Conservation (phyloP, 192 early-diverging fungal species). For the Fimicolochytrium jonesii region DNA sequence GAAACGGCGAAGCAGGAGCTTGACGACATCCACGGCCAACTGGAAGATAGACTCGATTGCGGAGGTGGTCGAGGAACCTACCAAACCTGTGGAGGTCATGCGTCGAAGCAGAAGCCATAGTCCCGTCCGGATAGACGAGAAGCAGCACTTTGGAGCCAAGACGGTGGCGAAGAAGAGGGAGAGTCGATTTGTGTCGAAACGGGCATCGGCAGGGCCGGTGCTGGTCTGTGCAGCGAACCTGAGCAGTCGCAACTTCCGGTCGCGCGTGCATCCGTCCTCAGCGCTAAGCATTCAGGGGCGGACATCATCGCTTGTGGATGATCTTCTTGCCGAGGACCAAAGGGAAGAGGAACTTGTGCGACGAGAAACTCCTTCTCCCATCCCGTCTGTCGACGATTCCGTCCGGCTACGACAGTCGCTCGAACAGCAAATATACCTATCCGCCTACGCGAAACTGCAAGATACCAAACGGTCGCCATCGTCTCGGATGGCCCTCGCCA, state of each 20-base stretch:
- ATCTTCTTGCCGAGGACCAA: neutral
- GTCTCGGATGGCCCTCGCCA: constrained; percentile 9
- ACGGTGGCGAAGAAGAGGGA: constrained; percentile 1
- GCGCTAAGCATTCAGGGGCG: neutral
- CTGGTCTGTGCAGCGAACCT: neutral
- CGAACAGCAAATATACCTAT: constrained; percentile 2
- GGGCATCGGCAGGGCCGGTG: too few relatives aligned
- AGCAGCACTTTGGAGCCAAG: constrained; percentile 1
- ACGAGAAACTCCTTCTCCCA: neutral
- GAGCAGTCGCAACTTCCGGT: neutral
- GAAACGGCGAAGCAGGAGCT: constrained; percentile 6
- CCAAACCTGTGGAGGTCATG: neutral
- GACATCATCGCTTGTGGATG: neutral
- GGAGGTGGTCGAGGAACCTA: neutral
- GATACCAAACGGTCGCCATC: neutral
- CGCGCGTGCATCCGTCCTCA: neutral
- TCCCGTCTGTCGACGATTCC: neutral
- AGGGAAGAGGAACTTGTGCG: neutral
- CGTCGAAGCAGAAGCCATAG: constrained; percentile 3
- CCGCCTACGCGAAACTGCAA: constrained; percentile 5
- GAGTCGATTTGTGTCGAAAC: neutral
- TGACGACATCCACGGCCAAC: neutral
- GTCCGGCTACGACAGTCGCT: neutral
- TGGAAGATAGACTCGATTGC: neutral
- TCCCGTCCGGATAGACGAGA: neutral